These are phyloP conservation scores for Cyberlindnera veronae DNA, from an alignment of 805 yeast genomes.

Conservation along the genomic window DNA sequence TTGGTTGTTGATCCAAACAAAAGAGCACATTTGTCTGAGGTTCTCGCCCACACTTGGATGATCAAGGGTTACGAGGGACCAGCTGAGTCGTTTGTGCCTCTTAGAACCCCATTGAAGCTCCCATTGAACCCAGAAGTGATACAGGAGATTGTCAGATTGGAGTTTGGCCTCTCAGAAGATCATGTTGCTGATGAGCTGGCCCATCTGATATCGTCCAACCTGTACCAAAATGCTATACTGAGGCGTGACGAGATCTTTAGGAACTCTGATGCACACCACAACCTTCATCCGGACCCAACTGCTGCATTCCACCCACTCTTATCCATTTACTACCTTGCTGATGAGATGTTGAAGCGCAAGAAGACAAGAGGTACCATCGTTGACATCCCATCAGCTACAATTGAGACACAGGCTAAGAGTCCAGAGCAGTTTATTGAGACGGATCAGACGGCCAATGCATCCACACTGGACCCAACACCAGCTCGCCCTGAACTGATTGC, in stretches of 20 bases:
- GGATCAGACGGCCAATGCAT: neutral
- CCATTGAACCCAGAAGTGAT: conserved; percentile 70
- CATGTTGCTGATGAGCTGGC: conserved; percentile 54
- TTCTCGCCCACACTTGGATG: conserved; percentile 94
- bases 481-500: neutral
- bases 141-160: conserved; percentile 71
- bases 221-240: conserved; percentile 58
- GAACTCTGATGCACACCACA: conserved; percentile 7
- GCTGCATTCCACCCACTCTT: conserved; percentile 83
- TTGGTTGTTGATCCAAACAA: conserved; percentile 82
- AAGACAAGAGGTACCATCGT: conserved; percentile 47
- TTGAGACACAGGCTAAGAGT: conserved; percentile 10
- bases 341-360: conserved; percentile 76
- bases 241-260: conserved; percentile 47
- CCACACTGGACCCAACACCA: neutral
- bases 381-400: conserved; percentile 21
- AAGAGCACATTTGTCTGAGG: conserved; percentile 77
- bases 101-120: conserved; percentile 65
- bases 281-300: conserved; percentile 51
- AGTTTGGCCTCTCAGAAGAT: conserved; percentile 65
- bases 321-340: conserved; percentile 81
- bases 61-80: conserved; percentile 76
- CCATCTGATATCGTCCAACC: conserved; percentile 55
- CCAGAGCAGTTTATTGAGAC: conserved; percentile 18
- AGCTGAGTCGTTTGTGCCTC: conserved; percentile 70